phyloP scores from a whole-genome alignment of 2,329 filamentous ascomycete genomes.

The Calonectria ilicicola region DNA sequence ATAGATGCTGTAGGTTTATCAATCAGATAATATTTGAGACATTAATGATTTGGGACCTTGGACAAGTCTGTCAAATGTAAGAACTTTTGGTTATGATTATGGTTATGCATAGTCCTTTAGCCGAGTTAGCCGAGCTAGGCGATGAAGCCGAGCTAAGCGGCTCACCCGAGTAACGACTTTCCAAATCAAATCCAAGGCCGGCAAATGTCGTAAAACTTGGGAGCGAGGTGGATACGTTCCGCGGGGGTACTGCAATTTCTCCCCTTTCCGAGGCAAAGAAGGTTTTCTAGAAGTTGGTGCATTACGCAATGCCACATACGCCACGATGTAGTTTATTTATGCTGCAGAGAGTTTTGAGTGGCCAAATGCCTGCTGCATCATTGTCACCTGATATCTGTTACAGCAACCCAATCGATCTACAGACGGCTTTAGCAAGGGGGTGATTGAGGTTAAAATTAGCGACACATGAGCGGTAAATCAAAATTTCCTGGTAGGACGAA shows the following conservation, averaged over 20 bases:
- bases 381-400: background rate
- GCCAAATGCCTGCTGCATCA: background rate
- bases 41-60: background rate
- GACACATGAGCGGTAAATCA: background rate
- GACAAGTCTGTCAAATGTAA: background rate
- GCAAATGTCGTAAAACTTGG: background rate
- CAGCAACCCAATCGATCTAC: background rate
- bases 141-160: background rate
- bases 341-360: background rate
- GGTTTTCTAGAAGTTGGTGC: background rate
- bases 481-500: background rate
- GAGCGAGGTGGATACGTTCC: background rate
- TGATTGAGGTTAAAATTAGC: background rate
- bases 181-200: background rate
- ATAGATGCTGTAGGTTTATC: background rate
- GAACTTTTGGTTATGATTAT: background rate
- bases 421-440: too few species aligned
- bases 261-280: background rate
- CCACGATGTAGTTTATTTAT: background rate
- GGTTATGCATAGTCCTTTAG: background rate
- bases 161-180: background rate
- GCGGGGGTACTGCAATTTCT: background rate
- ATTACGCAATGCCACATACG: background rate
- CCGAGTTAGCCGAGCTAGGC: conserved; percentile 3
- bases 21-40: background rate